Percentiles rank a stretch among this genome's conserved stretches.
Evolutionary conservation across 2,329 filamentous ascomycete genomes (phyloP).

Genomic region (Aaosphaeria pasadenensis): DNA sequence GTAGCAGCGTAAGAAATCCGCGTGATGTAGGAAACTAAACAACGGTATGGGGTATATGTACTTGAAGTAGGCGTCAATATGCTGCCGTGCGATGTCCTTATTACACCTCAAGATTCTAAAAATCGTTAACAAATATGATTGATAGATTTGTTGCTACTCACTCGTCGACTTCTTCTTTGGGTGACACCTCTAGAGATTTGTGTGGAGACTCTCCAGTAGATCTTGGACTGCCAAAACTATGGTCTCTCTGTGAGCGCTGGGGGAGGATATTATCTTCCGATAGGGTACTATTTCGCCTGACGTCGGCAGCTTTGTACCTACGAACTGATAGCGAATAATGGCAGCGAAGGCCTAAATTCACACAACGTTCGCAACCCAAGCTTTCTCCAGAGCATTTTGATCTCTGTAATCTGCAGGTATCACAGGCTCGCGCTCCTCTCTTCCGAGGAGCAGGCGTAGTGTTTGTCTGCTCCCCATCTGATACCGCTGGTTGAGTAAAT

Average conservation of each 20-base stretch:
- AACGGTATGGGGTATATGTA: slow-evolving; percentile 6
- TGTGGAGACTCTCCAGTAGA: background rate
- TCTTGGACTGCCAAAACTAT: background rate
- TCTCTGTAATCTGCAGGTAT: slow-evolving; percentile 3
- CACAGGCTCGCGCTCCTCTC: slow-evolving; percentile 1
- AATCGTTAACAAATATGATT: background rate
- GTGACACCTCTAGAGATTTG: background rate
- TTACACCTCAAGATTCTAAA: slow-evolving; percentile 3
- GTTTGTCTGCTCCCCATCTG: background rate
- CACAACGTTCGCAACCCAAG: slow-evolving; percentile 3
- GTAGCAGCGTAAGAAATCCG: slow-evolving; percentile 5
- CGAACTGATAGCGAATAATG: slow-evolving; percentile 6
- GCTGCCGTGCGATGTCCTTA: slow-evolving; percentile 1
- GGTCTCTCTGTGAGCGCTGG: no score
- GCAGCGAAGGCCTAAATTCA: slow-evolving; percentile 1
- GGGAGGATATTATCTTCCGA: background rate
- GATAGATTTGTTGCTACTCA: background rate
- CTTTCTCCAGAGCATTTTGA: slow-evolving; percentile 4
- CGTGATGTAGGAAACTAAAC: slow-evolving; percentile 8
- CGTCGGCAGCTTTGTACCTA: slow-evolving; percentile 2
- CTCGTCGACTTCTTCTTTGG: background rate
- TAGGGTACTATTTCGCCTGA: background rate
- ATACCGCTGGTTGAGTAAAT: background rate
- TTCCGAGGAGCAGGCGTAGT: background rate
- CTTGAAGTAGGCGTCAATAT: slow-evolving; percentile 8